These are phyloP conservation scores for Quercus wislizeni DNA, from an alignment of 306 rosid species.

Conservation along the genomic window DNA sequence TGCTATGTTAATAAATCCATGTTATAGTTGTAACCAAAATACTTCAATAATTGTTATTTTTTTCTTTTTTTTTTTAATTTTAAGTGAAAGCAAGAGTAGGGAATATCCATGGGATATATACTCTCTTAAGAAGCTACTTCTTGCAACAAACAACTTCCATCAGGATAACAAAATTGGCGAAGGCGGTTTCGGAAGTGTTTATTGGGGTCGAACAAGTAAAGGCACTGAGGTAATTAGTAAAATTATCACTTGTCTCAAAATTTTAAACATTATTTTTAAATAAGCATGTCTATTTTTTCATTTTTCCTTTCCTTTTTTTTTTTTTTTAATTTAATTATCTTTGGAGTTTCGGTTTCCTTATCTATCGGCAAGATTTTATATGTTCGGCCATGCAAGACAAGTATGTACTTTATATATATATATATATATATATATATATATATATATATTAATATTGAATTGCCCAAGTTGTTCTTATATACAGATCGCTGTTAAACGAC, in stretches of 20 bases:
- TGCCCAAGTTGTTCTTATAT: background rate
- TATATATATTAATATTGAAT: background rate
- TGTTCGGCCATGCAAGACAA: background rate
- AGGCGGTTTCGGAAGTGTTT: constrained; percentile 93
- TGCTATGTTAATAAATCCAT: too few species aligned
- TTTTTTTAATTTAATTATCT: too few species aligned
- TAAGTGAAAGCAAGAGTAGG: constrained; percentile 33
- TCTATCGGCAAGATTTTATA: background rate
- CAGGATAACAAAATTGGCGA: constrained; percentile 86
- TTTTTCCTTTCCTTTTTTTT: background rate
- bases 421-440: too few species aligned
- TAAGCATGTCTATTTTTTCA: background rate
- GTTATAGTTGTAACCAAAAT: too few species aligned
- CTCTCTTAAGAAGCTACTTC: constrained; percentile 79
- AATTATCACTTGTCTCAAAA: too few species aligned
- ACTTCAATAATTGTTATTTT: too few species aligned
- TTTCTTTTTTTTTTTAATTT: background rate
- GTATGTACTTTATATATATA: too few species aligned
- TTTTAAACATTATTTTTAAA: too few species aligned
- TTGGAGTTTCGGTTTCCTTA: background rate
- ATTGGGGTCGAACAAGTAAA: constrained; percentile 77
- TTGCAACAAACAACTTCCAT: constrained; percentile 80
- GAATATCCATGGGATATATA: constrained; percentile 88
- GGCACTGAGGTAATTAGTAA: constrained; percentile 54
- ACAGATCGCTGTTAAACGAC: constrained; percentile 89